These are phyloP conservation scores for Hypoxylon sp. DNA, from an alignment of 2,329 filamentous ascomycete species.

Conservation along the genomic window DNA sequence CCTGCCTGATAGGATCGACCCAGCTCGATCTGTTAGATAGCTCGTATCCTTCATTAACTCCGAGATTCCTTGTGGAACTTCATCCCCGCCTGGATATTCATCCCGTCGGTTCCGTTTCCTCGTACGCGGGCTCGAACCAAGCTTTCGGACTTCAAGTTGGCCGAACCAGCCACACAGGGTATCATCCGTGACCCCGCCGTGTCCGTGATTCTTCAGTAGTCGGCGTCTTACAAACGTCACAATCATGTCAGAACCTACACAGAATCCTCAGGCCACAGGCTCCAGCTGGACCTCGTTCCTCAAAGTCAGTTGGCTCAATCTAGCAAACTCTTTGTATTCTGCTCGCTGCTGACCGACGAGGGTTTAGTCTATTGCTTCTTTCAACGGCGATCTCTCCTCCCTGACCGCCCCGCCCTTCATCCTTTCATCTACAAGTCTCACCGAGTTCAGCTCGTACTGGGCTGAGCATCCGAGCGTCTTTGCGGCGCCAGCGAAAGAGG, in stretches of 20 bases:
- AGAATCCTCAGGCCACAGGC: slow-evolving; percentile 44
- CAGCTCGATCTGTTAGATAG: slow-evolving; percentile 10
- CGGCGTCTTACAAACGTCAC: slow-evolving; percentile 21
- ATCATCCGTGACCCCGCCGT: slow-evolving; percentile 9
- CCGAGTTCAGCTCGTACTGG: slow-evolving; percentile 62
- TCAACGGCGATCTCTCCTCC: slow-evolving; percentile 61
- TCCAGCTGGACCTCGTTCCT: slow-evolving; percentile 47
- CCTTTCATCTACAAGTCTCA: slow-evolving; percentile 57
- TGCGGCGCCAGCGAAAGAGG: slow-evolving; percentile 56
- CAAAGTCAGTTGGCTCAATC: slow-evolving; percentile 40
- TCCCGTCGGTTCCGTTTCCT: slow-evolving; percentile 7
- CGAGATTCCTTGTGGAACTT: slow-evolving; percentile 22
- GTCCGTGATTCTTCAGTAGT: slow-evolving; percentile 13
- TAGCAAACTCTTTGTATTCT: too few species aligned
- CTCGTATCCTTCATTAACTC: slow-evolving; percentile 19
- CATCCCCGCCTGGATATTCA: slow-evolving; percentile 18
- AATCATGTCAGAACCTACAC: slow-evolving; percentile 40
- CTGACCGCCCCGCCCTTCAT: slow-evolving; percentile 61
- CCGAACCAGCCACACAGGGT: slow-evolving; percentile 16
- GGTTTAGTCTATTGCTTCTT: slow-evolving; percentile 46
- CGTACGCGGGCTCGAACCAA: slow-evolving; percentile 9
- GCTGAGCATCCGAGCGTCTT: slow-evolving; percentile 58
- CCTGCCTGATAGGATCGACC: slow-evolving; percentile 2
- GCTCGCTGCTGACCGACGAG: slow-evolving; percentile 10
- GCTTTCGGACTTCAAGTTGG: slow-evolving; percentile 17